Evolutionary conservation across 192 early-diverging fungal species (phyloP), one percentile per base, ranked within the genome.

Genomic region (Coemansia reversa): DNA sequence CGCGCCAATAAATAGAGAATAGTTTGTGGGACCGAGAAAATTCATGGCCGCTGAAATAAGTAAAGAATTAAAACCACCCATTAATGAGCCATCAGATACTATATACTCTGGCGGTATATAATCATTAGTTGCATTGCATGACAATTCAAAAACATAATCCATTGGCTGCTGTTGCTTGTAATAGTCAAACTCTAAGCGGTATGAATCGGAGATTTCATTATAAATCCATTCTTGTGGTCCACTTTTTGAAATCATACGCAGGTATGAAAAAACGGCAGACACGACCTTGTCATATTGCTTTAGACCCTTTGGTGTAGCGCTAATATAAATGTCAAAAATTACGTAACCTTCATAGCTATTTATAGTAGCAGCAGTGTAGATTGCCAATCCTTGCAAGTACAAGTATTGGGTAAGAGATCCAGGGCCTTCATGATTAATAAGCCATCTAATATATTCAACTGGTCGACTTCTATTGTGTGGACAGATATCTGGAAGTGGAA

Each of bases 331-430:
- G 16, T 12, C 51, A 24, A 69, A 67, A 23, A 72, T 61, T 9
- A 53, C 54, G 27, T 54, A 19, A 14, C 27, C 18, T 27, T 66
- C 57, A 7, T n/a, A 14, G 14, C 28, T 35, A 19, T 65, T 9
- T 6, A n/a, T 14, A 16, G n/a, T 20, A n/a, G 61, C 56, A 39
- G 14, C 20, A 7, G 65, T 18, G 23, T 22, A 7, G 8, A 87
- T 84, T 4, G 92, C 92, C 95, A 94, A 98, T 6, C 92, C 90
- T 25, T 89, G 84, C 48, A 88, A 83, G 65, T 94, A 94, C 32
- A 98, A 73, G 29, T 91, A 71, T 1, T 89, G 87, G 18, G 93
- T 72, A 56, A 98, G 74, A 2, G 93, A 95, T 5, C 95, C 95
- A 16, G 72, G 66, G 24, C 88, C 88, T 62, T 95, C 93, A 66